Base-by-base conservation (phyloP, 805 yeast species). In the Dipodascus albidus region DNA sequence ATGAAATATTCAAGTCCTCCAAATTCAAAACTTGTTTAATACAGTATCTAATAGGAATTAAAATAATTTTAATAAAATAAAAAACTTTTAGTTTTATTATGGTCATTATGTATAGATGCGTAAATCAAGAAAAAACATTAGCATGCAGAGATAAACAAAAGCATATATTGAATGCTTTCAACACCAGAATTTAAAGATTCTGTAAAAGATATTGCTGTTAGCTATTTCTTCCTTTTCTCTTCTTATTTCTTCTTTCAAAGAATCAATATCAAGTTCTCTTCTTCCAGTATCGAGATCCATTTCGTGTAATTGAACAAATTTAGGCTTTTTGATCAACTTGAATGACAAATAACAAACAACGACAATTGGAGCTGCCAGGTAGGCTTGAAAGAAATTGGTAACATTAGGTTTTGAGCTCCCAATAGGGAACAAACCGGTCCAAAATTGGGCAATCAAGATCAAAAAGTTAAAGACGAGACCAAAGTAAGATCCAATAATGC, bases 351-450 rank as follows among this genome's bases (percentile, higher is more conserved):
- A 80, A 58, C 71, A 75, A 15, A 67, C 70, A 23, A 67, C 17
- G 15, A 67, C 62, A 15, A 68, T 64, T 11, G 71, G 70, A 3
- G 67, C 71, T n/a, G 82, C 81, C 49, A 80, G 65, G 62, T 77
- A 79, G 53, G 71, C 66, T 63, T 71, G 71, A 70, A 79, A 78
- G 66, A 80, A 80, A 48, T 49, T 56, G 23, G 56, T 47, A 14
- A 70, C 68, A 52, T 63, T 55, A 22, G 71, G 68, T 22, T 58
- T 51, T 49, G 44, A 38, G 15, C n/a, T 66, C 14, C 74, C 81
- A 69, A 80, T 63, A 53, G 95, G 95, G 75, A 74, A 86, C 48
- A 85, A 70, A 4, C 93, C 90, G 55, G 83, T 75, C 87, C 91
- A 87, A 74, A 87, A 85, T 70, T 85, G 90, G 31, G 89, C 87